Evolutionary conservation across 139 green algal genomes (phyloP), one percentile per base, ranked within the genome.

Genomic region (Limnomonas spitsbergensis): DNA sequence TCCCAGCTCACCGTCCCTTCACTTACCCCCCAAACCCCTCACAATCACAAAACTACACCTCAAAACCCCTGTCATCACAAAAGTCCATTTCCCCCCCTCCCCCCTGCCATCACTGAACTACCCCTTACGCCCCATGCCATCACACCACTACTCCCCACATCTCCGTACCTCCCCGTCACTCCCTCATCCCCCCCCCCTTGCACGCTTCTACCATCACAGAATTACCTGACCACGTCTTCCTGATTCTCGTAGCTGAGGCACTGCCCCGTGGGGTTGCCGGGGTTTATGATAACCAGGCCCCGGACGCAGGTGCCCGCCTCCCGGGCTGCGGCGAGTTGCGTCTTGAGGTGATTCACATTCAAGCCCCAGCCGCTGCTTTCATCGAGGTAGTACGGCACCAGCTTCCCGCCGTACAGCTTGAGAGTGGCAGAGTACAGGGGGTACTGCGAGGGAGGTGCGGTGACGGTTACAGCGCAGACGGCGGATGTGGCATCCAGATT

Each of bases 201-300:
- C n/a, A n/a, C n/a, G n/a, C n/a, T n/a, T n/a, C n/a, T n/a, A n/a
- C n/a, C n/a, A n/a, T n/a, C n/a, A n/a, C n/a, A n/a, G n/a, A n/a
- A n/a, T 61, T 20, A 96, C 31, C 27, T 37, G 1, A 83, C 9
- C 9, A 83, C 54, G 56, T 83, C 78, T 38, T 69, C 56, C 54
- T 72, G 38, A 53, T 83, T 83, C 3, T 75, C 54, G 6, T 47
- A 20, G 31, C 3, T 56, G n/a, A 83, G n/a, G 71, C 71, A 77
- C 71, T 77, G 71, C 9, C 71, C 82, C 9, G 95, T 98, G 37
- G 95, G 95, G 86, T 98, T 98, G 77, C 95, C 95, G 0, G 95
- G 95, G 83, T 98, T 98, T 83, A 98, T 98, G 2, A 98, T 88
- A 52, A 96, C 94, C 70, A 98, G 61, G 31, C 82, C 92, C 2